phyloP scores from a whole-genome alignment of 352 stramenopile genomes.

The Blastocystis sp. region DNA sequence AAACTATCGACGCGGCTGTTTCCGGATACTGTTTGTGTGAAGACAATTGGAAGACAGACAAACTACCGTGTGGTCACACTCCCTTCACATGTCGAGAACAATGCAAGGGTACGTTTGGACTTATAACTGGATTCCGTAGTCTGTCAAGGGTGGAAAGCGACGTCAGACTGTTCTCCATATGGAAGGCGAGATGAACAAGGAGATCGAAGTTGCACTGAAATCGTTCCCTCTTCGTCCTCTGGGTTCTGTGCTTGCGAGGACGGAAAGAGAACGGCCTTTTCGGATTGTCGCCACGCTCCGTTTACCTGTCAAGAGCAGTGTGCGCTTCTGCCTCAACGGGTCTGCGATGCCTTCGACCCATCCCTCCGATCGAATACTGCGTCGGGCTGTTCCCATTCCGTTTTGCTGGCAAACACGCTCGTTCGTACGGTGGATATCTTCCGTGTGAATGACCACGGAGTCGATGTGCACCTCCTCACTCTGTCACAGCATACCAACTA shows the following conservation, averaged over 20 bases:
- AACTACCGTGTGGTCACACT: not conserved
- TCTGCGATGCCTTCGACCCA: not conserved
- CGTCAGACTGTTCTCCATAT: conserved; percentile 22
- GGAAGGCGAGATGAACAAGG: not conserved
- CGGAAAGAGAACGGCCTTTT: conserved; percentile 23
- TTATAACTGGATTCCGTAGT: not conserved
- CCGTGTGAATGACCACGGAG: not conserved
- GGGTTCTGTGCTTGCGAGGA: conserved; percentile 18
- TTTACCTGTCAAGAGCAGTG: conserved; percentile 19
- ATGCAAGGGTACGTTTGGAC: not conserved
- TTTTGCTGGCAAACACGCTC: not conserved
- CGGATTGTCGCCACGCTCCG: not conserved
- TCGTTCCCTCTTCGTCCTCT: not conserved
- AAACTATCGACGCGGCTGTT: conserved; percentile 5
- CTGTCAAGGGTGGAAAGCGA: conserved; percentile 41
- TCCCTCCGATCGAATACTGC: not conserved
- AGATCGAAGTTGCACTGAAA: not conserved
- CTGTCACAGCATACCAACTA: not conserved
- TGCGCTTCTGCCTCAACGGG: not conserved
- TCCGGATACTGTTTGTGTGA: conserved; percentile 34
- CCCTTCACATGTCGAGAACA: not conserved
- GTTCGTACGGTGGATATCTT: not conserved
- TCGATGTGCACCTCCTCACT: not conserved
- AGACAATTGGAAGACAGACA: conserved; percentile 25
- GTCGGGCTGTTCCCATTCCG: not conserved